A percentile compares a stretch with the other conserved stretches of the same genome.
These are phyloP conservation scores for Ensete ventricosum DNA, from an alignment of 176 grass and related monocot genomes.

Conservation along the genomic window DNA sequence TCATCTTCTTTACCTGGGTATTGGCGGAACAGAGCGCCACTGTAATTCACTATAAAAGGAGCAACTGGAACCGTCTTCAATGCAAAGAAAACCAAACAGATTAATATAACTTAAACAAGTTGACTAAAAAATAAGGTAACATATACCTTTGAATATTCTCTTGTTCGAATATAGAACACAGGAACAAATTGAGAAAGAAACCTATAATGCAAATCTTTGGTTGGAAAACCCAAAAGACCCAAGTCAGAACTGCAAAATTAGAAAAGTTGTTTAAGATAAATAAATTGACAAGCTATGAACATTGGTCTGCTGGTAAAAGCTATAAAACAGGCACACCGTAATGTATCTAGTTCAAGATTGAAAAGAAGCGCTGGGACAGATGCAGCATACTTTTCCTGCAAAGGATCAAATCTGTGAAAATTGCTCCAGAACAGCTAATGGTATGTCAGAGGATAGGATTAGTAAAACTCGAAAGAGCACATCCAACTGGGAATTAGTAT, in stretches of 20 bases:
- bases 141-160: constrained; percentile 90
- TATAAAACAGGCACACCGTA: constrained; percentile 48
- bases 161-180: constrained; percentile 89
- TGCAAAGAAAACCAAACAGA: constrained; percentile 24
- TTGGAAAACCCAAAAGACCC: constrained; percentile 82
- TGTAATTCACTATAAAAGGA: constrained; percentile 89
- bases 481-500: too few species aligned
- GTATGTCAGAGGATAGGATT: neutral
- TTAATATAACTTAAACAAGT: constrained; percentile 18
- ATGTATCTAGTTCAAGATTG: constrained; percentile 87
- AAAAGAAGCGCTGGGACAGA: constrained; percentile 71
- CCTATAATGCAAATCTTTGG: constrained; percentile 86
- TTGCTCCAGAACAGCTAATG: neutral
- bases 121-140: constrained; percentile 17
- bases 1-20: constrained; percentile 59
- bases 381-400: constrained; percentile 72
- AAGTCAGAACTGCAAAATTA: constrained; percentile 68
- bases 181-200: constrained; percentile 95
- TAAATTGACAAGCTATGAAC: neutral
- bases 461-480: too few species aligned
- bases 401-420: constrained; percentile 7
- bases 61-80: constrained; percentile 74
- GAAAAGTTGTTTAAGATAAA: neutral
- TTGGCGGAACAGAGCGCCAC: constrained; percentile 76
- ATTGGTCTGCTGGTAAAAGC: neutral